Evolutionary conservation across 257 asterid genomes (phyloP), one percentile per base, ranked within the genome.

Genomic region (Nicotiana obtusifolia): DNA sequence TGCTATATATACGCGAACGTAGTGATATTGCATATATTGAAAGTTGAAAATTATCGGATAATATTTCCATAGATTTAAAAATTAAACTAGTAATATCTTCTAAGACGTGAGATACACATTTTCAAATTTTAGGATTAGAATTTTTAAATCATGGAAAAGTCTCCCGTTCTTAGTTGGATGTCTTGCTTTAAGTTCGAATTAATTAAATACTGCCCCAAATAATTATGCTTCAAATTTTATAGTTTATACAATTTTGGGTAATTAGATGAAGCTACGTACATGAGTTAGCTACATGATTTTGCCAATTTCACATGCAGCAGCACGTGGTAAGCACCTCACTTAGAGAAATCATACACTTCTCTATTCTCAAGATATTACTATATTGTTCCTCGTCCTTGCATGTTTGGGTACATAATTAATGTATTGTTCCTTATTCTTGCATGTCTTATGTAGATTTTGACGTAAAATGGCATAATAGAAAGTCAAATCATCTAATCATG

Each of bases 251-350:
- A 52, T 11, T 52, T 52, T 52, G 57, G 57, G 57, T 13, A 3
- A 41, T 41, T 9, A 52, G 57, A 52, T 52, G 57, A 52, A 10
- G 57, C 10, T 41, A 8, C 13, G 49, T 9, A 41, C 1, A 41
- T 41, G 49, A 41, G 33, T 4, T 30, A 30, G 31, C 31, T 30
- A 30, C 31, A 41, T 41, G 49, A 10, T 8, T 41, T 41, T 41
- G 13, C 49, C 13, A 41, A 41, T 41, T 73, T 73, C 79, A 73
- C 79, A 73, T 73, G 78, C 53, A 44, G 22, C 78, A 73, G 15
- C 78, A 73, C 3, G 59, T 73, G 61, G 41, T 24, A 7, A 73
- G 47, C 49, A 66, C 49, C 79, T 22, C 35, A 47, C 37, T 2
- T 14, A 24, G 41, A 73, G 61, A 35, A 41, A 73, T 47, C 41